Evolutionary conservation across 2,329 filamentous ascomycete species (phyloP), one percentile per base, ranked within the genome.

Genomic region (Rhytidhysteron rufulum): DNA sequence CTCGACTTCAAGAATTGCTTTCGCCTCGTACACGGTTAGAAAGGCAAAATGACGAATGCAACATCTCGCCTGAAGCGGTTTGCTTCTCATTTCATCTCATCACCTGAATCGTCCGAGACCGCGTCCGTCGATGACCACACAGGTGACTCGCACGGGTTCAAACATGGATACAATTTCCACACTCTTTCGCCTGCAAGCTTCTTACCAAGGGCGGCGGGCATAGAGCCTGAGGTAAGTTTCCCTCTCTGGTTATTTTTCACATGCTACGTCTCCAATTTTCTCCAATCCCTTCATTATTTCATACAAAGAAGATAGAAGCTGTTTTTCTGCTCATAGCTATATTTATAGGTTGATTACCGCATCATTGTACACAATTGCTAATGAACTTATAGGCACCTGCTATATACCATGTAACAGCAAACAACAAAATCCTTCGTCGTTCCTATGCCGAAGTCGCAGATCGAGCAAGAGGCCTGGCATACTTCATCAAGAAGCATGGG

Each of bases 371-470:
- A 7, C 9, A 29, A 34, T n/a, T 4, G 16, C 33, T 41, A 31
- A 42, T 20, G 18, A 5, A 34, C 11, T 24, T n/a, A 35, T 45
- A 79, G 73, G 88, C 86, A 10, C 77, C 83, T 51, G 91, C 90
- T 25, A 86, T 96, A 58, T 83, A 89, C 59, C 91, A 97, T 67
- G 72, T 88, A 40, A 95, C 89, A 0, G 75, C 84, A 45, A 90
- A 93, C 65, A 79, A 82, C 53, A 78, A 82, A 54, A 71, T 83
- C 19, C 69, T 97, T 24, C 79, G 85, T 24, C 80, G 90, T 43
- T 84, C 79, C 3, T 98, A 98, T 62, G 72, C 74, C 42, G 84
- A 93, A 57, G 82, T 89, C 43, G 86, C 93, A 13, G 87, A 95
- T 58, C 86, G 93, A 31, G 87, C 90, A 3, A 73, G 87, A 31